A percentile compares a stretch with the other conserved stretches of the same genome.
phyloP scores from a whole-genome alignment of 176 grass and related monocot genomes.

The Saccharum spontaneum region DNA sequence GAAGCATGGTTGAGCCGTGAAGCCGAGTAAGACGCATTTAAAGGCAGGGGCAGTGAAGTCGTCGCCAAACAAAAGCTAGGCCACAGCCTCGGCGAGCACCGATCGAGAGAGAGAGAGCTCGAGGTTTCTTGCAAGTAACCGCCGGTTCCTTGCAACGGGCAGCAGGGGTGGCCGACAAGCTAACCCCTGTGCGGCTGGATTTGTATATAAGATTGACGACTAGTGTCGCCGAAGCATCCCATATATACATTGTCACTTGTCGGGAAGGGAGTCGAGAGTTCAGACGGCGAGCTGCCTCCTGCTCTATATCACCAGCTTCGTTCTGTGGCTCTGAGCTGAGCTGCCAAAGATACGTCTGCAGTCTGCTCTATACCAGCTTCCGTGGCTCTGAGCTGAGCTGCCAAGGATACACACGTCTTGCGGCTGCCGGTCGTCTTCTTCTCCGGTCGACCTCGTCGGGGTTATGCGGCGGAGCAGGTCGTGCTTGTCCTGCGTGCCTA shows the following conservation, averaged over 20 bases:
- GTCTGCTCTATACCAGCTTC: too few relatives aligned
- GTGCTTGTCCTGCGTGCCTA: slow-evolving; percentile 28
- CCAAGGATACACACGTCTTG: not conserved
- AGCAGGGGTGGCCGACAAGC: slow-evolving; percentile 25
- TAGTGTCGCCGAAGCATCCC: slow-evolving; percentile 18
- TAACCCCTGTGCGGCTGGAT: not conserved
- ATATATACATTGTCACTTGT: not conserved
- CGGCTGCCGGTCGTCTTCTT: not conserved
- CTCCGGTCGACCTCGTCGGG: not conserved
- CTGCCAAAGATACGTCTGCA: not conserved
- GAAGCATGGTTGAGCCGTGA: slow-evolving; percentile 35
- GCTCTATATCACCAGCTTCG: not conserved
- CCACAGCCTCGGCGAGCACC: not conserved
- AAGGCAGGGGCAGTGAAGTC: slow-evolving; percentile 12
- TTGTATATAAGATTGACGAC: not conserved
- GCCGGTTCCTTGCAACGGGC: not conserved
- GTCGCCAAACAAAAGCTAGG: slow-evolving; percentile 23
- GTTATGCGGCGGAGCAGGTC: slow-evolving; percentile 36
- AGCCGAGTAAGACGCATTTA: slow-evolving; percentile 4
- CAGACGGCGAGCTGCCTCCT: not conserved
- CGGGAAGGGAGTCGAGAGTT: not conserved
- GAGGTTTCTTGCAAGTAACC: slow-evolving; percentile 59
- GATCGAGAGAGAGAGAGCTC: not conserved
- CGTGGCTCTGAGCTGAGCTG: not conserved
- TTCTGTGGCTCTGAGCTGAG: not conserved